Base-by-base conservation (phyloP, 495 filamentous ascomycete species). In the Viridothelium virens region DNA sequence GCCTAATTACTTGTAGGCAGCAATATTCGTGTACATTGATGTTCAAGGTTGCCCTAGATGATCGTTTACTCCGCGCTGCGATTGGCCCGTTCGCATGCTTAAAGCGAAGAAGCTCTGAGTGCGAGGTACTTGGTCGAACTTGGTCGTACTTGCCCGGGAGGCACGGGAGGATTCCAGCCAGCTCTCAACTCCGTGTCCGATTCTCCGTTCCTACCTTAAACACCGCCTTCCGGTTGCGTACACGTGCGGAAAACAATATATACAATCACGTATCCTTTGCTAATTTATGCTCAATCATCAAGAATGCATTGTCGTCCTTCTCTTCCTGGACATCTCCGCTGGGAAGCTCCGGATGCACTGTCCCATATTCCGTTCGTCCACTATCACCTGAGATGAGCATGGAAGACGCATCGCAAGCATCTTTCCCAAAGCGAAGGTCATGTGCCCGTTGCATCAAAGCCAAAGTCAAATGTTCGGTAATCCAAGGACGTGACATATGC, bases 371-470 rank as follows among this genome's bases (percentile, higher is more conserved):
- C 53, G 53, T 36, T 59, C 53, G 7, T 25, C 25, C 25, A n/a
- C 53, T 7, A 33, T 59, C 25, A 34, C 53, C 18, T 14, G 3
- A 36, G 31, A 2, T 36, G 53, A 59, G 7, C 9, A 59, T 59
- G 53, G 14, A 36, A 18, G 53, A 59, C n/a, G 11, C 53, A 7
- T 59, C 53, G 14, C 53, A 33, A 59, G 25, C 53, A 59, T 36
- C 53, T 36, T 59, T 34, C 18, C 53, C 53, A 18, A 59, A 59
- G 31, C 53, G 53, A 18, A 59, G 53, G 31, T 59, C 53, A n/a
- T 59, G 53, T 59, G 53, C 53, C 33, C 53, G 53, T 7, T 59
- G 53, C 18, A 59, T 59, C 53, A 59, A 59, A 18, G 53, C 53
- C 25, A 59, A 59, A 36, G 53, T 59, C 53, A 59, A 59, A 36